Evolutionary conservation across 345 rosid genomes (phyloP).

Genomic region (Noccaea caerulescens): DNA sequence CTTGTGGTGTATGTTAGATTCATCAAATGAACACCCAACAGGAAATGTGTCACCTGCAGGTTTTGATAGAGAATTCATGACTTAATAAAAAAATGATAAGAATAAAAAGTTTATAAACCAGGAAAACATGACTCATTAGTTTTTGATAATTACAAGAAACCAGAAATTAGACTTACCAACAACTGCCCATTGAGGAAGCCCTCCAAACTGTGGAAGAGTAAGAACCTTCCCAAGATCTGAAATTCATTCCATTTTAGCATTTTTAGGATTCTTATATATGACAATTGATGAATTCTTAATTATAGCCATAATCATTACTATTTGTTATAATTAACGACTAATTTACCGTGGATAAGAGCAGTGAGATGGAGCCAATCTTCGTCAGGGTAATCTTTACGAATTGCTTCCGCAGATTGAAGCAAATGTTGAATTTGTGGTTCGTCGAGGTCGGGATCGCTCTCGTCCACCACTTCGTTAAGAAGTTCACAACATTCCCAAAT

Average conservation of each 20-base stretch:
- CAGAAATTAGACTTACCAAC: constrained; percentile 46
- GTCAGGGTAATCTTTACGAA: constrained; percentile 61
- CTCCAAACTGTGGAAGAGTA: constrained; percentile 61
- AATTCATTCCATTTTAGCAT: constrained; percentile 1
- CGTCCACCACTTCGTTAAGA: constrained; percentile 61
- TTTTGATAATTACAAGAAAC: neutral
- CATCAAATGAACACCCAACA: constrained; percentile 70
- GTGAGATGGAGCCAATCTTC: constrained; percentile 78
- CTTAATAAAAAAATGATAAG: neutral
- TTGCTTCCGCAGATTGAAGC: constrained; percentile 73
- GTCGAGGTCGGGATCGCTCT: constrained; percentile 70
- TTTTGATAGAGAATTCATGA: constrained; percentile 8
- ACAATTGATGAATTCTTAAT: neutral
- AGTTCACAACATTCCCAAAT: constrained; percentile 78
- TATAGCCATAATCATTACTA: neutral
- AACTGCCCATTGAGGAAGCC: constrained; percentile 71
- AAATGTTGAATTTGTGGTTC: constrained; percentile 77
- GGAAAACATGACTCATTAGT: neutral
- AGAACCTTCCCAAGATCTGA: constrained; percentile 76
- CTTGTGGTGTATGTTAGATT: constrained; percentile 59
- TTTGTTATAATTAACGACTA: neutral
- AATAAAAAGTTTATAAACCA: neutral
- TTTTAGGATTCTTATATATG: neutral
- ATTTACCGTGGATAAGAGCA: constrained; percentile 71
- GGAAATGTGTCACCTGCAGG: constrained; percentile 63